These are phyloP conservation scores for Rhytidhysteron rufulum DNA, from an alignment of 2,329 filamentous ascomycete genomes.

Conservation along the genomic window DNA sequence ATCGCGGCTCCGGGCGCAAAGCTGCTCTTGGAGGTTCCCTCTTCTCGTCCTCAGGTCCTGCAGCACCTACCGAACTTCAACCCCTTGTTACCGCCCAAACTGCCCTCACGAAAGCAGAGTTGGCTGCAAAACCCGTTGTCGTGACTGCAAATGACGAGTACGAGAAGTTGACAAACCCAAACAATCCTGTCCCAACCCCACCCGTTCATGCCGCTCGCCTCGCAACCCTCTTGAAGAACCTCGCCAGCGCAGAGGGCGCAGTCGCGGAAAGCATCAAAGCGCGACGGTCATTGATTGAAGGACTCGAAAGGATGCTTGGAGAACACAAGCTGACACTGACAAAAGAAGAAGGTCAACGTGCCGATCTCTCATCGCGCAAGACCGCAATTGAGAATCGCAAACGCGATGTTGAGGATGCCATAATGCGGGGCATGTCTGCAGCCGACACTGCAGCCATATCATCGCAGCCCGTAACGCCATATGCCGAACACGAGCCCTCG, in stretches of 20 bases:
- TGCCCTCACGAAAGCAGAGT: constrained; percentile 67
- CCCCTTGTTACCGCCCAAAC: constrained; percentile 72
- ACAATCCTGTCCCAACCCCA: constrained; percentile 66
- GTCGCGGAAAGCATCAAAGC: constrained; percentile 88
- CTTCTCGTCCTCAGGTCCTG: constrained; percentile 56
- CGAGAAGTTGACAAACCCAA: constrained; percentile 73
- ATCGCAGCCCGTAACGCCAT: constrained; percentile 29
- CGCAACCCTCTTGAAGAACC: constrained; percentile 80
- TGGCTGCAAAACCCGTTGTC: constrained; percentile 63
- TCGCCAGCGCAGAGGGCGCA: constrained; percentile 83
- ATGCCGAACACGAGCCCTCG: constrained; percentile 52
- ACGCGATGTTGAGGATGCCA: constrained; percentile 82
- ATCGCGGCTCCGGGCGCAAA: constrained; percentile 50
- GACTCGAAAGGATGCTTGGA: constrained; percentile 77
- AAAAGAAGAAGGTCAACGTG: constrained; percentile 64
- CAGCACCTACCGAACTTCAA: constrained; percentile 71
- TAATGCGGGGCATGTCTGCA: constrained; percentile 76
- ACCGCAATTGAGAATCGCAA: constrained; percentile 75
- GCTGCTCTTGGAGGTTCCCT: constrained; percentile 64
- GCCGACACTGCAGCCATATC: constrained; percentile 50
- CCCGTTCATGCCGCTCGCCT: constrained; percentile 90
- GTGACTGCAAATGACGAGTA: constrained; percentile 76
- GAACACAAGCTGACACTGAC: constrained; percentile 66
- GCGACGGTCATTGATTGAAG: constrained; percentile 70
- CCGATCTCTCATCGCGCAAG: constrained; percentile 64